Percentiles rank a stretch among this genome's conserved stretches.
Evolutionary conservation across 768 basidiomycete species (phyloP).

Genomic region (Gloeophyllum trabeum): DNA sequence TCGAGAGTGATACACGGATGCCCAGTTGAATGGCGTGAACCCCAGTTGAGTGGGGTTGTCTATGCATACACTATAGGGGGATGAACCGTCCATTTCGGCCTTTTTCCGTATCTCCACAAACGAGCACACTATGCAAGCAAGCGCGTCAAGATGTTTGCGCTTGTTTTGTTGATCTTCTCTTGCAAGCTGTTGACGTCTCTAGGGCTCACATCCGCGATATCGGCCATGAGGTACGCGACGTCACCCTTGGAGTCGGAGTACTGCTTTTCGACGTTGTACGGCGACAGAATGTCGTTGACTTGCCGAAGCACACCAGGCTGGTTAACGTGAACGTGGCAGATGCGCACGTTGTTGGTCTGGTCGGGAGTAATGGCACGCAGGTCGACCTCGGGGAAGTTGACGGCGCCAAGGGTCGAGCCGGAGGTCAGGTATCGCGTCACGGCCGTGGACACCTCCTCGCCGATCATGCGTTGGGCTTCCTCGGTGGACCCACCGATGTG

Average conservation of each 20-base stretch:
- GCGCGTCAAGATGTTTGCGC: slow-evolving; percentile 84
- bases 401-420: slow-evolving; percentile 83
- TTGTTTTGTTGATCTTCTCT: slow-evolving; percentile 67
- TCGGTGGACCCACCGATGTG: slow-evolving; percentile 99
- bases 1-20: not conserved
- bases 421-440: slow-evolving; percentile 85
- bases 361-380: slow-evolving; percentile 84
- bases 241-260: slow-evolving; percentile 96
- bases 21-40: slow-evolving; percentile 47
- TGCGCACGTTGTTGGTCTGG: slow-evolving; percentile 69
- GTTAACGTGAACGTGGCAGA: slow-evolving; percentile 95
- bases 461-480: slow-evolving; percentile 96
- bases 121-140: slow-evolving; percentile 43
- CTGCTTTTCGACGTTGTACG: slow-evolving; percentile 98
- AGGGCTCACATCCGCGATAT: slow-evolving; percentile 85
- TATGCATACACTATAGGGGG: slow-evolving; percentile 10
- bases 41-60: slow-evolving; percentile 40
- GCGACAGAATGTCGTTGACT: slow-evolving; percentile 89
- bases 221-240: slow-evolving; percentile 92
- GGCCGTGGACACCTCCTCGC: slow-evolving; percentile 83
- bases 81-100: slow-evolving; percentile 23
- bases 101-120: slow-evolving; percentile 8
- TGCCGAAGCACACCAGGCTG: slow-evolving; percentile 88
- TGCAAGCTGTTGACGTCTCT: slow-evolving; percentile 69
- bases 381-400: slow-evolving; percentile 99